These are phyloP conservation scores for Phaeosphaeriaceae sp. DNA, from an alignment of 2,329 filamentous ascomycete genomes.

Conservation along the genomic window DNA sequence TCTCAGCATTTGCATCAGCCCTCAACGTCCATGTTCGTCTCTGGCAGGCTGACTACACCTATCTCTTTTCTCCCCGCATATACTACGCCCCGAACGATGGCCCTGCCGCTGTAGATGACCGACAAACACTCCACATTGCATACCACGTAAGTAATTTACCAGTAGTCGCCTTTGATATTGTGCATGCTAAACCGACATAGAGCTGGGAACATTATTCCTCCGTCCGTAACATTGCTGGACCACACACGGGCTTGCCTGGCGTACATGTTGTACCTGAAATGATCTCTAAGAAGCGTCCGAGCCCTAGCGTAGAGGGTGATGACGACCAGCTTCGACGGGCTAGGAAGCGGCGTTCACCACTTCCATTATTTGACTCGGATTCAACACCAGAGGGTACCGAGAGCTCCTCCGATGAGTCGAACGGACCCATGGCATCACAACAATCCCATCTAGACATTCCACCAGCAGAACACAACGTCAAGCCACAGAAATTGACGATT, in stretches of 20 bases:
- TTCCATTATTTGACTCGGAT: constrained; percentile 53
- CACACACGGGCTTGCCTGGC: constrained; percentile 62
- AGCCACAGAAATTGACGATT: constrained; percentile 39
- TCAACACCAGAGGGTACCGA: constrained; percentile 44
- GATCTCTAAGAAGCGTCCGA: constrained; percentile 54
- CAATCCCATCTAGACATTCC: constrained; percentile 30
- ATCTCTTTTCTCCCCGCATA: constrained; percentile 55
- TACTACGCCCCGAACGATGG: constrained; percentile 31
- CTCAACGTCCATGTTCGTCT: constrained; percentile 68
- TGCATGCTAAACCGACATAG: constrained; percentile 48
- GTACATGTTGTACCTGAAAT: constrained; percentile 46
- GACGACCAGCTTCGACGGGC: constrained; percentile 57
- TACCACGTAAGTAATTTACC: constrained; percentile 61
- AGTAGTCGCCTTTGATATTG: not conserved
- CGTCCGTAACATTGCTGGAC: constrained; percentile 65
- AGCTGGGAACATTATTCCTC: constrained; percentile 72
- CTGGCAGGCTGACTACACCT: constrained; percentile 62
- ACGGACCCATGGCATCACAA: constrained; percentile 35
- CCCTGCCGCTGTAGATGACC: constrained; percentile 42
- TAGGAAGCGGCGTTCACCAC: constrained; percentile 59
- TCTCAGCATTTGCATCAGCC: constrained; percentile 68
- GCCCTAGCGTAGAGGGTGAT: constrained; percentile 58
- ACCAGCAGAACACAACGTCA: constrained; percentile 18
- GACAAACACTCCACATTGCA: constrained; percentile 62
- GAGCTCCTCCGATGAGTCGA: constrained; percentile 46